These are phyloP conservation scores for Euphorbia corollata DNA, from an alignment of 441 rosid species.

Conservation along the genomic window DNA sequence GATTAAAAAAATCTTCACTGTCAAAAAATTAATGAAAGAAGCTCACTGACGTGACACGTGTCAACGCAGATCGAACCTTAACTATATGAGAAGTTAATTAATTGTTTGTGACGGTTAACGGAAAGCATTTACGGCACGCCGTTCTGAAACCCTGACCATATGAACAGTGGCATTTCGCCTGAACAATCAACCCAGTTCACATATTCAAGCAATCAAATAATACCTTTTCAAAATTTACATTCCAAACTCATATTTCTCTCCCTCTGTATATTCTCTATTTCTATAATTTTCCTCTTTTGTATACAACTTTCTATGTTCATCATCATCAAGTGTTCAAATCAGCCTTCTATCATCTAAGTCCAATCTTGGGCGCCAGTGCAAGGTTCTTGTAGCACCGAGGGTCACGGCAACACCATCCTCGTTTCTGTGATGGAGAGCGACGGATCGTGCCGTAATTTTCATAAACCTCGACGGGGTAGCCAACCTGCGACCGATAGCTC, in stretches of 20 bases:
- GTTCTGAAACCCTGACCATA: neutral
- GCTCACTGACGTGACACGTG: neutral
- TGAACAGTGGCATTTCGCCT: neutral
- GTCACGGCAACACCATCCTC: slow-evolving; percentile 19
- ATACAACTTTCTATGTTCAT: neutral
- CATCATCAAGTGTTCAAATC: neutral
- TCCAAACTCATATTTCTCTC: neutral
- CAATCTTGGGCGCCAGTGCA: slow-evolving; percentile 17
- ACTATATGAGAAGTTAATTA: too few relatives aligned
- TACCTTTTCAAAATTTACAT: slow-evolving; percentile 9
- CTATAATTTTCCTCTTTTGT: too few relatives aligned
- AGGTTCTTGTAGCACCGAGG: slow-evolving; percentile 15
- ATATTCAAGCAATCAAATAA: neutral
- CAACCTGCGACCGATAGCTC: slow-evolving; percentile 21
- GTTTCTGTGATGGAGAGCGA: slow-evolving; percentile 20
- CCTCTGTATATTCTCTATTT: neutral
- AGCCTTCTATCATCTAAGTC: neutral
- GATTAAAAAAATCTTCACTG: neutral
- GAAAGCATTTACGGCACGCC: neutral
- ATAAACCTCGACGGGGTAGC: slow-evolving; percentile 19
- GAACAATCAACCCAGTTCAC: neutral
- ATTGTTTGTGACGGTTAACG: too few relatives aligned
- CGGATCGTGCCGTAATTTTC: slow-evolving; percentile 19
- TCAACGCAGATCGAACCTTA: neutral
- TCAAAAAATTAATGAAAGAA: neutral